Conservation (phyloP, 164 flowering plant genomes). For the Annona squamosa region DNA sequence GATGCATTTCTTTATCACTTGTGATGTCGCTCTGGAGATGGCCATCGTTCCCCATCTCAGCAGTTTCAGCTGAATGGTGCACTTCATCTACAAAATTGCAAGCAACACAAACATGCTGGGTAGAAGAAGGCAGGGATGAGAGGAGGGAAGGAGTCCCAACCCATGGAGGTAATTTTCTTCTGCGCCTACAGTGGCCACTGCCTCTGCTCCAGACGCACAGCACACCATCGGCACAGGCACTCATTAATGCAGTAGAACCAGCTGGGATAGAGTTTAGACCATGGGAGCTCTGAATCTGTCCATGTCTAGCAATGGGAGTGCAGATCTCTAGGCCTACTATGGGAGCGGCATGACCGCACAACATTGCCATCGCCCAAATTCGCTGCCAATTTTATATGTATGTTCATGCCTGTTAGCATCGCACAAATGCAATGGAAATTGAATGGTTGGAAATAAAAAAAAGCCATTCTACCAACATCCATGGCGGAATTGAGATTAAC, state of each 20-base stretch:
- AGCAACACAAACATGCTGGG: slow-evolving; percentile 74
- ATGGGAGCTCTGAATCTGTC: slow-evolving; percentile 22
- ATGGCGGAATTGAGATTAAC: neutral
- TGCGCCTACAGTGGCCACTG: slow-evolving; percentile 80
- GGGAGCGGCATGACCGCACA: slow-evolving; percentile 82
- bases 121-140: slow-evolving; percentile 46
- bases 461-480: neutral
- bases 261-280: slow-evolving; percentile 23
- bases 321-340: slow-evolving; percentile 71
- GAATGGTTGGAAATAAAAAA: neutral
- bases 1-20: slow-evolving; percentile 29
- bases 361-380: slow-evolving; percentile 66
- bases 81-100: slow-evolving; percentile 20
- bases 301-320: slow-evolving; percentile 40
- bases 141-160: slow-evolving; percentile 65
- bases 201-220: slow-evolving; percentile 92
- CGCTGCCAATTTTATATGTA: slow-evolving; percentile 33
- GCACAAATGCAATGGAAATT: neutral
- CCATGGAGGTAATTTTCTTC: slow-evolving; percentile 88
- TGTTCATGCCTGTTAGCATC: neutral
- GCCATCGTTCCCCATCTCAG: slow-evolving; percentile 19
- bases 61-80: slow-evolving; percentile 24
- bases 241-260: slow-evolving; percentile 47
- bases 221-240: slow-evolving; percentile 89
- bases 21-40: slow-evolving; percentile 11